These are phyloP conservation scores for Candida qinlingensis DNA, from an alignment of 805 yeast genomes.

Conservation along the genomic window DNA sequence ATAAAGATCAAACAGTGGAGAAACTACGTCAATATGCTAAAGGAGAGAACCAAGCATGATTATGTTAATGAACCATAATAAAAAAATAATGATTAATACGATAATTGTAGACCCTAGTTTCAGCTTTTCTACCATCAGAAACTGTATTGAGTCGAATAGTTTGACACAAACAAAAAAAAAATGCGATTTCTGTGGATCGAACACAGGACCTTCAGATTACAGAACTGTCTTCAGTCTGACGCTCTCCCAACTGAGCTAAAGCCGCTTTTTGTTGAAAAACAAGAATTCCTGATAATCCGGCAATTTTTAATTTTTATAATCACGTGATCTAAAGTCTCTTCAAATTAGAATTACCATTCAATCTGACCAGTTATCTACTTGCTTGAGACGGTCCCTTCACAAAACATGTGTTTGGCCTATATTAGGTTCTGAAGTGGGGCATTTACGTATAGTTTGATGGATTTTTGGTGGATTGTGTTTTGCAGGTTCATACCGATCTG, in stretches of 20 bases:
- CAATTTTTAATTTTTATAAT: not conserved
- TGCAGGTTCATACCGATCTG: not conserved
- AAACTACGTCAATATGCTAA: conserved; percentile 6
- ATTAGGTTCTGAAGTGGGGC: conserved; percentile 24
- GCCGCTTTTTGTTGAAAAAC: conserved; percentile 13
- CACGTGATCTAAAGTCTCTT: not conserved
- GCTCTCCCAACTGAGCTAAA: conserved; percentile 28
- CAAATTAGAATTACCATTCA: not conserved
- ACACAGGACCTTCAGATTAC: conserved; percentile 73
- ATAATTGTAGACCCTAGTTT: too few relatives aligned
- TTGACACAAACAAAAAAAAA: conserved; percentile 7
- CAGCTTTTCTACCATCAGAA: too few relatives aligned
- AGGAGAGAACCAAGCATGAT: not conserved
- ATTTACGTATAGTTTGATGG: not conserved
- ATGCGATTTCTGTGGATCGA: conserved; percentile 68
- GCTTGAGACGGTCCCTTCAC: too few relatives aligned
- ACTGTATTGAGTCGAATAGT: not conserved
- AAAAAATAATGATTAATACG: not conserved
- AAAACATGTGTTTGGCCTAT: conserved; percentile 7
- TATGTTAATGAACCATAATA: too few relatives aligned
- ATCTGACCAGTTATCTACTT: too few relatives aligned
- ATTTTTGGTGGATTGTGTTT: too few relatives aligned
- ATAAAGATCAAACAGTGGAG: conserved; percentile 11
- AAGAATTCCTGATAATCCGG: conserved; percentile 4
- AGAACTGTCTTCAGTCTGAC: conserved; percentile 21